Evolutionary conservation across 2,329 filamentous ascomycete species (phyloP), one percentile per base, ranked within the genome.

Genomic region (Sarocladium kiliense): DNA sequence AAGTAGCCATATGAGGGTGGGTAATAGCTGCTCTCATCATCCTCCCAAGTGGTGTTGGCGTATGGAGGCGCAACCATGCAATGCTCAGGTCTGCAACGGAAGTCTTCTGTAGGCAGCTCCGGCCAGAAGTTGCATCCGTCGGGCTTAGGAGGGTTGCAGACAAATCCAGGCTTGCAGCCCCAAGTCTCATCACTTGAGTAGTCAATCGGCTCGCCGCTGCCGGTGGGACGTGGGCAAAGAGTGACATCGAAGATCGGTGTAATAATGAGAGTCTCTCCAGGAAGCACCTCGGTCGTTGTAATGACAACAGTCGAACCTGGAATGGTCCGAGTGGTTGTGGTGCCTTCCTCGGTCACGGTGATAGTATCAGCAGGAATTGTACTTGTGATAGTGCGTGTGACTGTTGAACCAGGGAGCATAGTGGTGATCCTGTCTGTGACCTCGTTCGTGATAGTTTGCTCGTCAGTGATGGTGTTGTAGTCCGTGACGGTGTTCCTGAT

Each of bases 1-100:
- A 84, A 89, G 64, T 87, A 88, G 3, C 77, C 81, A 12, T 60
- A 58, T 3, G 62, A 60, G 1, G 78, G 74, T 2, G 77, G 77
- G 58, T 78, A 85, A 62, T 79, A 83, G 16, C 68, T 59, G 0
- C 78, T 81, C 42, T 71, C 56, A 55, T 75, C 73, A 1, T 65
- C 60, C 0, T 66, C 61, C 81, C 80, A 85, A 0, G 62, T 62
- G 0, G 74, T 65, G 1, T 60, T 60, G 1, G 62, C 61, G 58
- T 70, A 65, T 0, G 63, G 56, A 0, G 76, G 79, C 10, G 80
- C 64, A 2, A 61, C 60, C 1, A 77, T 65, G 60, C 81, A 84
- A 59, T 74, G 66, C 11, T 65, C 55, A 0, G 71, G 71, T 9
- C 72, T 60, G 62, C 81, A 84, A 14, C 75, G 59, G 56, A 75